Conservation (phyloP, 805 yeast genomes). For the Ascoidea asiatica region DNA sequence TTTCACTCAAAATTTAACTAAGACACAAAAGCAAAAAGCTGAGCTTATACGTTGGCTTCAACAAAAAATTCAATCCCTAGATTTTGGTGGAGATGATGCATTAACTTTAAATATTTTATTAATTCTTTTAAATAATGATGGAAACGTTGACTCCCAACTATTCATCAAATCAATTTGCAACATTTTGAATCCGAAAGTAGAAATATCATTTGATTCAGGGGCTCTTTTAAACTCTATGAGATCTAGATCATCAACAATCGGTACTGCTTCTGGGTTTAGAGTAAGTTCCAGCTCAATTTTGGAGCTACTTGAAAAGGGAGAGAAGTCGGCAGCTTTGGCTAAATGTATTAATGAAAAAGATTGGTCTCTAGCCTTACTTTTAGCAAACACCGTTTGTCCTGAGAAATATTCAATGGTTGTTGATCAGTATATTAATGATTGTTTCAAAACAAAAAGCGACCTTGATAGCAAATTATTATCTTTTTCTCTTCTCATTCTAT, state of each 20-base stretch:
- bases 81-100: neutral
- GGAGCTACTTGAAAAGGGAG: neutral
- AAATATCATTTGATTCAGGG: neutral
- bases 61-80: neutral
- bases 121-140: neutral
- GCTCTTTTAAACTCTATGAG: neutral
- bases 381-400: neutral
- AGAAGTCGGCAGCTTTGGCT: neutral
- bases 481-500: neutral
- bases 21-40: neutral
- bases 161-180: neutral
- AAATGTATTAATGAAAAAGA: neutral
- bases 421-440: neutral
- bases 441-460: neutral
- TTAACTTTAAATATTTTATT: neutral
- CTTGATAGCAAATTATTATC: neutral
- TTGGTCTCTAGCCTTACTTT: neutral
- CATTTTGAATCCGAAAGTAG: neutral
- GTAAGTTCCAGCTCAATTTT: no score
- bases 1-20: neutral
- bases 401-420: neutral
- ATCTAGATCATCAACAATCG: neutral
- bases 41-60: neutral
- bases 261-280: neutral
- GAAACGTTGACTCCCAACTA: neutral